Conservation (phyloP, 495 filamentous ascomycete species). For the Filosporella fistucella region DNA sequence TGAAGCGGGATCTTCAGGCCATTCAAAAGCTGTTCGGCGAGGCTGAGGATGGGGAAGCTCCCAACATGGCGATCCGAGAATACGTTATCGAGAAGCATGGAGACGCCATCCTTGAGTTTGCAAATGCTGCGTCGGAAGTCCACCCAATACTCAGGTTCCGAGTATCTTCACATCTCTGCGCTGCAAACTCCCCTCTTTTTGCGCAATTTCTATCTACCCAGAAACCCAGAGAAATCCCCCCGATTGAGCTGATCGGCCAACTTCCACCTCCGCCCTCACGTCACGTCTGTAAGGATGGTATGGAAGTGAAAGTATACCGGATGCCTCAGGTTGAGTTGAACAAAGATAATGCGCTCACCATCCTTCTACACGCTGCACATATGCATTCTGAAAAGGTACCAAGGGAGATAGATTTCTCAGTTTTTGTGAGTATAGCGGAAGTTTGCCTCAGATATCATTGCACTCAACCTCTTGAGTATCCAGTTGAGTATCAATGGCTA, state of each 20-base stretch:
- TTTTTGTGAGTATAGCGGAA: constrained; percentile 37
- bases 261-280: constrained; percentile 27
- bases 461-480: constrained; percentile 31
- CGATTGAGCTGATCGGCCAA: constrained; percentile 22
- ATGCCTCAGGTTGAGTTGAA: constrained; percentile 38
- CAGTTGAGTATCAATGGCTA: constrained; percentile 37
- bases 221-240: neutral
- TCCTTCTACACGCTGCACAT: constrained; percentile 37
- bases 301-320: constrained; percentile 28
- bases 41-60: neutral
- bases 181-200: constrained; percentile 33
- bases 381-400: constrained; percentile 36
- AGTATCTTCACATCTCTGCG: constrained; percentile 34
- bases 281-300: constrained; percentile 27
- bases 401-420: constrained; percentile 28
- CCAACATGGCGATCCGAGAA: constrained; percentile 14
- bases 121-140: constrained; percentile 22
- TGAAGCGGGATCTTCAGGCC: constrained; percentile 17
- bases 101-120: constrained; percentile 34
- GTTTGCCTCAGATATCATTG: constrained; percentile 33
- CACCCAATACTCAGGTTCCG: constrained; percentile 31
- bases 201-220: constrained; percentile 28
- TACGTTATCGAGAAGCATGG: constrained; percentile 22
- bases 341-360: constrained; percentile 27
- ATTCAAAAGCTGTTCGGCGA: constrained; percentile 12